Base-by-base conservation (phyloP, 495 filamentous ascomycete species). In the Penicillium pulvis region DNA sequence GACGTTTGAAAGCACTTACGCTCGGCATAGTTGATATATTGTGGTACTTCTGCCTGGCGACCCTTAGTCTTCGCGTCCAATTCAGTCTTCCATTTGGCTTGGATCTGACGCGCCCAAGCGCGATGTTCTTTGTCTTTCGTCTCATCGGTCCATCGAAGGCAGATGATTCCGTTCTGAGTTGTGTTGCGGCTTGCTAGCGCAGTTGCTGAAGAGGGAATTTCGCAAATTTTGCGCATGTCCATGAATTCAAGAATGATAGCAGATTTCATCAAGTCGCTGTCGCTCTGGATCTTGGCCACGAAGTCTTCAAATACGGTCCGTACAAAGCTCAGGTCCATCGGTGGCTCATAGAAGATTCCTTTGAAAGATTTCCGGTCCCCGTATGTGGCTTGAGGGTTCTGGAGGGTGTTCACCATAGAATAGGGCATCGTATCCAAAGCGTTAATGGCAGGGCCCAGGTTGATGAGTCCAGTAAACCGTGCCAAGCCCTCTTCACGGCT, bases 291-390 rank as follows among this genome's bases (percentile, higher is more conserved):
- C 60, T 75, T 66, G 4, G 50, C 41, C 51, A 73, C 72, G 56
- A 75, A 75, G 4, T 74, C 73, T 4, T 73, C 60, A 58, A 80
- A 72, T 6, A 71, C 58, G n/a, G 61, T 50, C 8, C 72, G 73
- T 2, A 73, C 58, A 58, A 78, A 71, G 1, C 60, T 26, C 7
- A 64, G 58, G 36, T 74, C 67, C 43, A 81, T 52, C 0, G 78
- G 78, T 14, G 77, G 73, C 53, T 70, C 65, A 68, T 77, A 82
- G 35, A 77, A 76, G n/a, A 82, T 67, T 0, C 79, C 80, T 53
- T 81, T 83, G 55, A 80, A 76, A 1, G 74, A 69, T 42, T 79
- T 75, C 14, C 76, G 72, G 42, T 66, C 72, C 6, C 76, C 76
- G 48, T 75, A 71, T 0, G 67, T 72, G 1, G 76, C 70, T 55